Conservation (phyloP, 768 basidiomycete species). For the Rhodosporidiobolus odoratus region DNA sequence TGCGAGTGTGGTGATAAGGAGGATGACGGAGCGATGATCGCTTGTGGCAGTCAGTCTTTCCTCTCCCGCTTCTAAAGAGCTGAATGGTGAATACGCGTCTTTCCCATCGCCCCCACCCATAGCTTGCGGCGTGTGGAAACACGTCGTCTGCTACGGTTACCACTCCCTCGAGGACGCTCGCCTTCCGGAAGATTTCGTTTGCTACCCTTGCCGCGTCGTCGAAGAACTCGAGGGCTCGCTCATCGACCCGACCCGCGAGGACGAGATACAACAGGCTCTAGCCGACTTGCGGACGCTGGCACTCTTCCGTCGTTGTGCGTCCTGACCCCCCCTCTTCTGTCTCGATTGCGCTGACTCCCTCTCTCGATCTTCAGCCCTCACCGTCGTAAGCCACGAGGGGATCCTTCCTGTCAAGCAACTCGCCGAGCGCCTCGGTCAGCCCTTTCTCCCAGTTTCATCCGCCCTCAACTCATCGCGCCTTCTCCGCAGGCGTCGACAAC, state of each 20-base stretch:
- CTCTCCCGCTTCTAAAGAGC: neutral
- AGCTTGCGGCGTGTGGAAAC: slow-evolving; percentile 32
- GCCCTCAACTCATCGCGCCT: neutral
- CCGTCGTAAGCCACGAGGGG: slow-evolving; percentile 12
- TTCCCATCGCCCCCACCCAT: neutral
- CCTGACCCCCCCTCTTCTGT: too few species aligned
- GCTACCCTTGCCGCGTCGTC: slow-evolving; percentile 28
- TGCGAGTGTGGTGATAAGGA: slow-evolving; percentile 33
- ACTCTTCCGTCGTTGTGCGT: slow-evolving; percentile 30
- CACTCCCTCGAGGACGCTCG: neutral
- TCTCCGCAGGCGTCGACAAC: slow-evolving; percentile 12
- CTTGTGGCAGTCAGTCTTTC: slow-evolving; percentile 10
- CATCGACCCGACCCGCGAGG: neutral
- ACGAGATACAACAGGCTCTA: slow-evolving; percentile 25
- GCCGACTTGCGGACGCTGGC: slow-evolving; percentile 23
- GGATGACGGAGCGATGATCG: slow-evolving; percentile 24
- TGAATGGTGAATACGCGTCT: too few species aligned
- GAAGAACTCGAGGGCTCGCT: neutral
- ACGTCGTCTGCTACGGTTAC: slow-evolving; percentile 32
- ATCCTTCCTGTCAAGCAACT: slow-evolving; percentile 6
- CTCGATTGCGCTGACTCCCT: neutral
- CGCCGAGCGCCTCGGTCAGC: slow-evolving; percentile 18
- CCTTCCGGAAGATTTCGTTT: slow-evolving; percentile 26
- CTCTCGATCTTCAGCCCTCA: neutral
- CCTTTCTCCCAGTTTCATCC: neutral